These are phyloP conservation scores for Fomes fomentarius DNA, from an alignment of 1,284 basidiomycete genomes.

Conservation along the genomic window DNA sequence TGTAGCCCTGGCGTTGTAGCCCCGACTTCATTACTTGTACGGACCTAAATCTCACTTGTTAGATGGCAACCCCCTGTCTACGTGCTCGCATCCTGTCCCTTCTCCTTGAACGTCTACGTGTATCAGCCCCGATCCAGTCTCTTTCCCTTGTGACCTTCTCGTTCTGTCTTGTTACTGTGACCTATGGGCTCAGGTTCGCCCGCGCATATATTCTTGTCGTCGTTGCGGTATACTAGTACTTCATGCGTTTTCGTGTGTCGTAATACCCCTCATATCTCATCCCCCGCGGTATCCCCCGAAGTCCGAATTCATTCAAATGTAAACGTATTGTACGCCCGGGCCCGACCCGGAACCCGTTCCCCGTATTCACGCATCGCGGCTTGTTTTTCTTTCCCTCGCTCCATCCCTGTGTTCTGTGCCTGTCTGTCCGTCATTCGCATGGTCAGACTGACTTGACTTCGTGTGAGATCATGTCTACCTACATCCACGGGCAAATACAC, in stretches of 20 bases:
- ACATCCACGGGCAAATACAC: no score
- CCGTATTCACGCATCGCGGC: no score
- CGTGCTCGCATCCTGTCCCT: no score
- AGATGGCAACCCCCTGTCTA: neutral
- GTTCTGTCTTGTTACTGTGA: no score
- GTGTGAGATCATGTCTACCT: no score
- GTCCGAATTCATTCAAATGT: neutral
- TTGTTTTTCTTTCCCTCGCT: no score
- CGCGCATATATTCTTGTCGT: neutral
- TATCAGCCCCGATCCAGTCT: neutral
- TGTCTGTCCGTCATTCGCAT: no score
- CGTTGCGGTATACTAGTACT: neutral
- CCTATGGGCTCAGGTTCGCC: neutral
- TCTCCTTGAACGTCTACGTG: neutral
- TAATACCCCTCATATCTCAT: neutral
- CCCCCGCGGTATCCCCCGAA: neutral
- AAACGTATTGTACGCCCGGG: neutral
- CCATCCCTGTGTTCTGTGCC: no score
- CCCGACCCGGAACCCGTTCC: neutral
- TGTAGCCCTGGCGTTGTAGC: neutral
- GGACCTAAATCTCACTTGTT: neutral
- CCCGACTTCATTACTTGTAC: conserved; percentile 3
- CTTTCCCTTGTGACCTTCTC: no score
- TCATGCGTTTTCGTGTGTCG: neutral
- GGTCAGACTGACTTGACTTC: no score